Evolutionary conservation across 345 rosid species (phyloP).

Genomic region (Salix arbutifolia): DNA sequence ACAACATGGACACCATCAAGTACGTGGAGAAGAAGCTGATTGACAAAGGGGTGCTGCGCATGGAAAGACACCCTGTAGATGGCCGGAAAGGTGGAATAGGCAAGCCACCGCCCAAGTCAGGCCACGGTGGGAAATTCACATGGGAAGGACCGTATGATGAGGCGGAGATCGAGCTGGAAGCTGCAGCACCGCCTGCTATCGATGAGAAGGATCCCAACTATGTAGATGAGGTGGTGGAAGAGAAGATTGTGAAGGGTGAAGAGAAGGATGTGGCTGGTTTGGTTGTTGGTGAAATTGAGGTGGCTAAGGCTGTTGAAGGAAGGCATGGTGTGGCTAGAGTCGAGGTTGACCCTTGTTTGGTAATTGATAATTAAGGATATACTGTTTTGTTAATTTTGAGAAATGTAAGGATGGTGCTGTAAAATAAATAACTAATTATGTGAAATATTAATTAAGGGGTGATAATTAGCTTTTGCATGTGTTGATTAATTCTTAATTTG

Average conservation of each 20-base stretch:
- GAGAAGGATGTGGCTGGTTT: constrained; percentile 39
- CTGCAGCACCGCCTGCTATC: constrained; percentile 46
- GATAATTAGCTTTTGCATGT: too few relatives aligned
- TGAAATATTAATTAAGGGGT: too few relatives aligned
- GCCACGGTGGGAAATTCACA: constrained; percentile 88
- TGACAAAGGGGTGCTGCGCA: constrained; percentile 62
- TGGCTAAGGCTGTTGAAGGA: constrained; percentile 46
- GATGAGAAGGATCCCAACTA: constrained; percentile 80
- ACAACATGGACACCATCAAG: constrained; percentile 54
- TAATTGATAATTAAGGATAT: neutral
- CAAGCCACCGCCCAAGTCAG: constrained; percentile 58
- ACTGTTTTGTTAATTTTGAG: neutral
- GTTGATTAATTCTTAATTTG: too few relatives aligned
- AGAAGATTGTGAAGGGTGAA: constrained; percentile 24
- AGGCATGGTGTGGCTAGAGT: constrained; percentile 54
- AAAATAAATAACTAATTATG: too few relatives aligned
- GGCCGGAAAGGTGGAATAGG: constrained; percentile 45
- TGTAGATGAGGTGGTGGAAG: constrained; percentile 54
- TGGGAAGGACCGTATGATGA: constrained; percentile 67
- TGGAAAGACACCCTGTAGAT: constrained; percentile 71
- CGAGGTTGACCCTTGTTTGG: constrained; percentile 48
- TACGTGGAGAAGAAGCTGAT: constrained; percentile 56
- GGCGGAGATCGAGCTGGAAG: constrained; percentile 48
- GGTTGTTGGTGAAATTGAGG: constrained; percentile 60
- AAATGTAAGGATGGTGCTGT: too few relatives aligned